These are phyloP conservation scores for Coniochaeta sp. DNA, from an alignment of 2,329 filamentous ascomycete species.

Conservation along the genomic window DNA sequence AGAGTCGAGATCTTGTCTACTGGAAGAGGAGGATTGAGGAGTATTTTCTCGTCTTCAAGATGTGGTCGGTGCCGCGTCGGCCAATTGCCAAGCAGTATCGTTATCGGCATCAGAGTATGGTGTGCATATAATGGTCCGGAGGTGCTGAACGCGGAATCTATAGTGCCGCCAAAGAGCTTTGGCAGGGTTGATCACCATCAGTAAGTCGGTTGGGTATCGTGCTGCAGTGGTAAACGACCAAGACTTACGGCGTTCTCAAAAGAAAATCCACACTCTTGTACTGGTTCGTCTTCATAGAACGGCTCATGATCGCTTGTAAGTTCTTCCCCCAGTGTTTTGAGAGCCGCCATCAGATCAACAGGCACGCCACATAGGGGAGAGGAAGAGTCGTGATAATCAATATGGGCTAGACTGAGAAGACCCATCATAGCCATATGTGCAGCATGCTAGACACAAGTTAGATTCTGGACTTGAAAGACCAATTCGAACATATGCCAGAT, in stretches of 20 bases:
- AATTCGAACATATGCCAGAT: background rate
- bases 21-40: background rate
- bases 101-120: background rate
- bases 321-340: background rate
- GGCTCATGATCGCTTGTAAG: background rate
- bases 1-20: background rate
- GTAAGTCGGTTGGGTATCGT: background rate
- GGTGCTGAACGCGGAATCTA: background rate
- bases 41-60: background rate
- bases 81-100: background rate
- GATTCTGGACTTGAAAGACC: background rate
- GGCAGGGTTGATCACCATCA: background rate
- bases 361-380: background rate
- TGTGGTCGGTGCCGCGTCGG: background rate
- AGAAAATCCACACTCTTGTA: constrained; percentile 3
- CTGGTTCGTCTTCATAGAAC: constrained; percentile 5
- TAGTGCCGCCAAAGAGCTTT: background rate
- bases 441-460: background rate
- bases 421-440: background rate
- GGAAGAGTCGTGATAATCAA: background rate
- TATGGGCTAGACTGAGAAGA: background rate
- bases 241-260: constrained; percentile 8
- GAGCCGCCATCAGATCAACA: background rate
- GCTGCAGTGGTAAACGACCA: background rate
- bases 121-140: background rate